Percentiles rank a stretch among this genome's conserved stretches.
Evolutionary conservation across 371 early-diverging fungal species (phyloP).

Genomic region (Gilbertella persicaria): DNA sequence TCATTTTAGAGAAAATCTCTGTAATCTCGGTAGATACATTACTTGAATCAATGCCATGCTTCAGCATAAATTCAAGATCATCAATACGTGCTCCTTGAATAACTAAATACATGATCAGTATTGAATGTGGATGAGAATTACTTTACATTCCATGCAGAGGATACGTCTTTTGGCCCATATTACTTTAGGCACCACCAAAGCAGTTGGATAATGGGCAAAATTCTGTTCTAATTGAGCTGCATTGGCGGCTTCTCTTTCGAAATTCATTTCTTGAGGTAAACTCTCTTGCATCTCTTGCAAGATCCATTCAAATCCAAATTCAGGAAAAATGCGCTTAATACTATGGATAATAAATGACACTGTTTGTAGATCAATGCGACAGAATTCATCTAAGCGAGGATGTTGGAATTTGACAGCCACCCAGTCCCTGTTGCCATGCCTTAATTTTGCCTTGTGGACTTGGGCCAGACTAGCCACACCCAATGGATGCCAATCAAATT

Average conservation of each 20-base stretch:
- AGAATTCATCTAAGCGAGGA: conserved; percentile 73
- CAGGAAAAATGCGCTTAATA: conserved; percentile 78
- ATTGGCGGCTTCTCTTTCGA: conserved; percentile 79
- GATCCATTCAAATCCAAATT: conserved; percentile 92
- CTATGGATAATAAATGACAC: conserved; percentile 62
- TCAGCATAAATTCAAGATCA: conserved; percentile 68
- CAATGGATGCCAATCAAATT: conserved; percentile 74
- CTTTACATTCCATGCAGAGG: conserved; percentile 80
- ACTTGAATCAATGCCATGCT: conserved; percentile 69
- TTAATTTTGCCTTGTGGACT: conserved; percentile 78
- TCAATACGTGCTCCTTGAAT: conserved; percentile 79
- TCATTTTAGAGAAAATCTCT: conserved; percentile 88
- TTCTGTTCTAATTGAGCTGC: conserved; percentile 62
- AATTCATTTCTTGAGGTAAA: conserved; percentile 89
- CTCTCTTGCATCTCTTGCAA: conserved; percentile 83
- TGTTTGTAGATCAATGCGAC: conserved; percentile 81
- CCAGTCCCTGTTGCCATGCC: conserved; percentile 22
- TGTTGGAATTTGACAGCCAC: conserved; percentile 97
- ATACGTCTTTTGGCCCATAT: conserved; percentile 68
- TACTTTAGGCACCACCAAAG: conserved; percentile 68
- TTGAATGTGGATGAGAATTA: background rate
- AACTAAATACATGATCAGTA: conserved; percentile 31
- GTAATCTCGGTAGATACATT: conserved; percentile 78
- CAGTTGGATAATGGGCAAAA: conserved; percentile 48
- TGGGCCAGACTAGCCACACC: conserved; percentile 90